Conservation (phyloP, 805 yeast genomes). For the Starmerella sirachaensis region DNA sequence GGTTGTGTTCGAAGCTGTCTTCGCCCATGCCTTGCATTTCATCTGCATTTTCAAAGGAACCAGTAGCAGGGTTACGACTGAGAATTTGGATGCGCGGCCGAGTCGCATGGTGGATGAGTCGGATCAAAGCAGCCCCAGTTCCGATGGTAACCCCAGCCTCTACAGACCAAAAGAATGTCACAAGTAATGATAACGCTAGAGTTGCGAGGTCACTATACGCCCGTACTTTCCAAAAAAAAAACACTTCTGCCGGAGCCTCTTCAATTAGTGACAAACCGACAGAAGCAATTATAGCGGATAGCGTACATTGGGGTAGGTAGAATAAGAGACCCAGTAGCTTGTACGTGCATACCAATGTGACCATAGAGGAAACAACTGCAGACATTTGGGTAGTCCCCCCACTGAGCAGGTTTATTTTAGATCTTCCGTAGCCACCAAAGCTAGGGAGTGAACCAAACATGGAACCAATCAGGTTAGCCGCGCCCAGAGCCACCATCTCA, state of each 20-base stretch:
- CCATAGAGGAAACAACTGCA: constrained; percentile 71
- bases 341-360: constrained; percentile 53
- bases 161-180: constrained; percentile 62
- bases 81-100: constrained; percentile 74
- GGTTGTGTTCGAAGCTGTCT: constrained; percentile 29
- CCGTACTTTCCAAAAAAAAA: constrained; percentile 55
- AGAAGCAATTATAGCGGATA: constrained; percentile 66
- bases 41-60: constrained; percentile 61
- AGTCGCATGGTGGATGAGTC: constrained; percentile 72
- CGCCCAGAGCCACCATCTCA: constrained; percentile 81
- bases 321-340: constrained; percentile 52
- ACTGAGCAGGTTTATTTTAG: constrained; percentile 73
- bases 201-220: constrained; percentile 72
- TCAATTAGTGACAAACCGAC: constrained; percentile 69
- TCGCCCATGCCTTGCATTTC: constrained; percentile 32
- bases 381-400: constrained; percentile 80
- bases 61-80: constrained; percentile 52
- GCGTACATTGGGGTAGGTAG: constrained; percentile 64
- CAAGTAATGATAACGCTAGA: constrained; percentile 48
- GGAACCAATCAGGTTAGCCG: constrained; percentile 53
- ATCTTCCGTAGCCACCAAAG: constrained; percentile 93
- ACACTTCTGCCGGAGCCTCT: constrained; percentile 71
- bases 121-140: constrained; percentile 59
- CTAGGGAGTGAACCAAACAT: constrained; percentile 59
- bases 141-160: constrained; percentile 90